A percentile compares a stretch with the other conserved stretches of the same genome.
Conservation (phyloP, 768 basidiomycete genomes). For the Tulasnella sp. region DNA sequence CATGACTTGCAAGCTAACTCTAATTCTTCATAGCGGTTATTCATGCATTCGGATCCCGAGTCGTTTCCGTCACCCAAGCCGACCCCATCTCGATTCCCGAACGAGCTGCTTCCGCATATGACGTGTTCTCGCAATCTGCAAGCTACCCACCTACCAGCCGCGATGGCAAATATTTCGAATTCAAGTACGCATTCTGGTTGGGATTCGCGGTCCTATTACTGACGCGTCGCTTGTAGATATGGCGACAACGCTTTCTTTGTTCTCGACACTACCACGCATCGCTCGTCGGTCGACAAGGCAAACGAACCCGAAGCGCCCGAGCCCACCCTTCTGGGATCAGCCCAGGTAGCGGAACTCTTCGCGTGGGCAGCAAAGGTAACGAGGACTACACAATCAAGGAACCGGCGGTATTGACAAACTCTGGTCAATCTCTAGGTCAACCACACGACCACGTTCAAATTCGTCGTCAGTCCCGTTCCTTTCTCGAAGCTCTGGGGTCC, state of each 20-base stretch:
- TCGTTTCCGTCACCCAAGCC: not conserved
- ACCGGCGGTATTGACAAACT: not conserved
- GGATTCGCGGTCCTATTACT: not conserved
- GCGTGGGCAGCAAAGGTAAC: conserved; percentile 63
- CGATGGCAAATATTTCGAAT: conserved; percentile 60
- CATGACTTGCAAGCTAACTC: not conserved
- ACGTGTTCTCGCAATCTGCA: conserved; percentile 15
- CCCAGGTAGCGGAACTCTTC: conserved; percentile 62
- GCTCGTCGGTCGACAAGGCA: conserved; percentile 42
- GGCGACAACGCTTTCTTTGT: conserved; percentile 78
- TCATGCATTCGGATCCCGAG: conserved; percentile 9
- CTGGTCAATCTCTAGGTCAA: conserved; percentile 54
- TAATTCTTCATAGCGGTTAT: not conserved
- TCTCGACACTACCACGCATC: conserved; percentile 69
- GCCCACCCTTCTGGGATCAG: conserved; percentile 60
- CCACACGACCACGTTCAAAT: conserved; percentile 73
- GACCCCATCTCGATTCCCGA: not conserved
- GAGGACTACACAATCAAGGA: conserved; percentile 25
- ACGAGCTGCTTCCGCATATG: not conserved
- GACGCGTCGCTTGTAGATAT: conserved; percentile 42
- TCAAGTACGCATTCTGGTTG: conserved; percentile 41
- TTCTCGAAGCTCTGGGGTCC: conserved; percentile 70
- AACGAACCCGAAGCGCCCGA: not conserved
- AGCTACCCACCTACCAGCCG: conserved; percentile 43
- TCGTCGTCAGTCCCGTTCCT: conserved; percentile 73